A percentile compares a stretch with the other conserved stretches of the same genome.
Conservation (phyloP, 176 grass and related monocot species). For the Cenchrus americanus region DNA sequence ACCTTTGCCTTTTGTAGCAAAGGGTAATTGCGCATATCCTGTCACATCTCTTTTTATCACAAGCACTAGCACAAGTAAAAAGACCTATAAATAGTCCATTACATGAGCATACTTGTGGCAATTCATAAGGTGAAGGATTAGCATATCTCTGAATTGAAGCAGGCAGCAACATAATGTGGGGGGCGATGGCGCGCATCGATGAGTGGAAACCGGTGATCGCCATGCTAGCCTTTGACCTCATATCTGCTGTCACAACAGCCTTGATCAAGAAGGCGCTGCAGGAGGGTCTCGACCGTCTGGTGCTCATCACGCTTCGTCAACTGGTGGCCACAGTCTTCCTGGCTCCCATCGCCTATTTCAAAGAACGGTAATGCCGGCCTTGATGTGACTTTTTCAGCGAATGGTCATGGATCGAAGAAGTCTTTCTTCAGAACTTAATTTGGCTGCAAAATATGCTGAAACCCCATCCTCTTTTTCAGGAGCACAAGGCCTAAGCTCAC, state of each 20-base stretch:
- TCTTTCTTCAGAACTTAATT: neutral
- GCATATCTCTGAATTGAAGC: neutral
- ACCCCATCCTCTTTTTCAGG: slow-evolving; percentile 71
- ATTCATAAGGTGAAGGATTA: slow-evolving; percentile 1
- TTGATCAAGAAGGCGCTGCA: slow-evolving; percentile 76
- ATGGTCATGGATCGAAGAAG: no score
- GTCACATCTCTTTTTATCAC: slow-evolving; percentile 8
- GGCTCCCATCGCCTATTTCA: slow-evolving; percentile 70
- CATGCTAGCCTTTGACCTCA: slow-evolving; percentile 66
- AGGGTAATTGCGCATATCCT: neutral
- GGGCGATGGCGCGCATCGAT: slow-evolving; percentile 3
- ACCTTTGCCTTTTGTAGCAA: neutral
- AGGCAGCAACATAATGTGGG: slow-evolving; percentile 24
- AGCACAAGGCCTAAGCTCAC: slow-evolving; percentile 82
- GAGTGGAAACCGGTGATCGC: slow-evolving; percentile 65
- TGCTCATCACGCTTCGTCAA: slow-evolving; percentile 81
- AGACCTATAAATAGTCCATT: slow-evolving; percentile 52
- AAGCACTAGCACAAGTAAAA: neutral
- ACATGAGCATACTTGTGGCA: slow-evolving; percentile 13
- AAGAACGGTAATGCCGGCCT: slow-evolving; percentile 69
- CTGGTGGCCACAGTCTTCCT: slow-evolving; percentile 74
- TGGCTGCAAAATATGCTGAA: neutral
- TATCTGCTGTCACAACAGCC: slow-evolving; percentile 67
- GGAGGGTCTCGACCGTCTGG: slow-evolving; percentile 69
- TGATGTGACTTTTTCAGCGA: neutral